Base-by-base conservation (phyloP, 2,329 filamentous ascomycete genomes). In the Rhexocercosporidium sp. region DNA sequence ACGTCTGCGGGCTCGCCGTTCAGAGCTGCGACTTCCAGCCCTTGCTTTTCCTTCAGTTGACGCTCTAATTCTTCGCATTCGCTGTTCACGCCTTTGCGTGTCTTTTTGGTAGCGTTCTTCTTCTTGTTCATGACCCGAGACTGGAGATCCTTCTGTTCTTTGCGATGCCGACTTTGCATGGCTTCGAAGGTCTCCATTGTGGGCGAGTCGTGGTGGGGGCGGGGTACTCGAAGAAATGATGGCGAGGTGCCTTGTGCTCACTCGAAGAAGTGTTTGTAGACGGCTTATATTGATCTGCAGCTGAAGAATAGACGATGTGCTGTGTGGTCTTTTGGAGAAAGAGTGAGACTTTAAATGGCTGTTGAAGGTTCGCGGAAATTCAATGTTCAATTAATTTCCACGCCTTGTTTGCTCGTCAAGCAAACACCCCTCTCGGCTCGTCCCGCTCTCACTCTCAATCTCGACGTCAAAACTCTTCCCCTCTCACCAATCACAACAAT, bases 21-120 rank as follows among this genome's bases (percentile, higher is more conserved):
- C 37, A 63, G 25, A 44, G 61, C 49, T 22, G 34, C 20, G 16
- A 37, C n/a, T n/a, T n/a, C n/a, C n/a, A n/a, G 82, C 12, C 83
- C 85, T 64, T 96, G 92, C 71, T 85, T 83, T 74, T 92, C 90
- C 69, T 87, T 88, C 49, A 92, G 77, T 64, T 87, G 80, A 8
- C 86, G 82, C 78, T 95, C 92, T 71, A 93, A 82, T 62, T 86
- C 83, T 68, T 90, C 90, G 72, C 92, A 93, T 77, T 95, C 92
- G 62, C 91, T 85, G 47, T 91, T 93, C 75, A 95, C 83, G 31
- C 90, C 89, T 78, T 91, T 93, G 75, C 82, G 88, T 73, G 85
- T 94, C 88, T 89, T 93, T 81, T 98, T 99, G 56, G 91, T 96
- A 18, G 96, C 94, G 73, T 92, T 91, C 84, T 97, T 98, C 85